Evolutionary conservation across 2,329 filamentous ascomycete genomes (phyloP).

Genomic region (Xylogone sp.): DNA sequence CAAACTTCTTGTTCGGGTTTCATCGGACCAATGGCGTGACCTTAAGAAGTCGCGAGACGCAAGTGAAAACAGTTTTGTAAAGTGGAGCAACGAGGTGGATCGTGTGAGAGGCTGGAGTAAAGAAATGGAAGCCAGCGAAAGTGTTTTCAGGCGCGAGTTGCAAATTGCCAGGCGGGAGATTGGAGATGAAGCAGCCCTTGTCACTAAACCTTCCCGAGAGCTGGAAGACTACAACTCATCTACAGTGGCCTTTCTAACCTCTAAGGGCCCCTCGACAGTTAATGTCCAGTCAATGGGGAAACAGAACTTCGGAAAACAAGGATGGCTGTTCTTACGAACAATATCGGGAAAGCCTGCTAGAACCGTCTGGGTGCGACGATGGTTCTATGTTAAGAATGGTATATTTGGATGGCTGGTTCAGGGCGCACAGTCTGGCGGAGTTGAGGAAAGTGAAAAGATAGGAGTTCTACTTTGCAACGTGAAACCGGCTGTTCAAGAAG

Average conservation of each 20-base stretch:
- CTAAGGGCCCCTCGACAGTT: slow-evolving; percentile 57
- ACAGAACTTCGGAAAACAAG: slow-evolving; percentile 73
- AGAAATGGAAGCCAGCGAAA: slow-evolving; percentile 90
- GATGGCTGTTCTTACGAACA: slow-evolving; percentile 84
- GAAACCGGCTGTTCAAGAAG: slow-evolving; percentile 85
- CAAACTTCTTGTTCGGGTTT: slow-evolving; percentile 79
- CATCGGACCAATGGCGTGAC: slow-evolving; percentile 84
- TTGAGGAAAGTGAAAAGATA: slow-evolving; percentile 94
- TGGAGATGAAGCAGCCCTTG: slow-evolving; percentile 68
- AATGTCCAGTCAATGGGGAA: slow-evolving; percentile 46
- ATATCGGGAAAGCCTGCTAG: slow-evolving; percentile 84
- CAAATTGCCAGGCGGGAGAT: slow-evolving; percentile 76
- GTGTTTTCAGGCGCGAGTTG: slow-evolving; percentile 77
- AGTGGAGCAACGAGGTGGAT: slow-evolving; percentile 79
- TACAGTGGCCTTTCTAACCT: slow-evolving; percentile 83
- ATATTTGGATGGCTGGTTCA: slow-evolving; percentile 95
- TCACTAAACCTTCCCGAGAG: slow-evolving; percentile 79
- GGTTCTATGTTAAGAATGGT: slow-evolving; percentile 94
- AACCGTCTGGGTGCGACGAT: slow-evolving; percentile 84
- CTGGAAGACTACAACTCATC: slow-evolving; percentile 89
- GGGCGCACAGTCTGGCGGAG: slow-evolving; percentile 72
- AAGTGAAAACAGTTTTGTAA: slow-evolving; percentile 55
- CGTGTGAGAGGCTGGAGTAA: slow-evolving; percentile 88
- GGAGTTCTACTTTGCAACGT: slow-evolving; percentile 92
- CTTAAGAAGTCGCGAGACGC: slow-evolving; percentile 70